phyloP scores from a whole-genome alignment of 306 rosid species.

The Citrullus colocynthis region DNA sequence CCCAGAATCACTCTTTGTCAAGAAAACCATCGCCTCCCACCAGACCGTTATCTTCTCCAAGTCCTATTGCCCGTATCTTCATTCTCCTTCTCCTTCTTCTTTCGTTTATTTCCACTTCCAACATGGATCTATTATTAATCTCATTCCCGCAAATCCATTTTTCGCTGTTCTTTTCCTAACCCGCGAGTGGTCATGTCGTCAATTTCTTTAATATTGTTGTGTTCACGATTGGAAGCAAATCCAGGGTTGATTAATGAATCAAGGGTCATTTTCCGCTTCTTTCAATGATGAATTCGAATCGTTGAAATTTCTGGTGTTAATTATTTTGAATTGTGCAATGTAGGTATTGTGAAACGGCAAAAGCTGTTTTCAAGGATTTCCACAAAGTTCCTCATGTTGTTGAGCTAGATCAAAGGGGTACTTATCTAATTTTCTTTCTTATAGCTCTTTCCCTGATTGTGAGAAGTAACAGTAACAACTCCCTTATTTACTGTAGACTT shows the following conservation, averaged over 20 bases:
- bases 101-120: background rate
- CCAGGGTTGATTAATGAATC: background rate
- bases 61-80: constrained; percentile 79
- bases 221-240: background rate
- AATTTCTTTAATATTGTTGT: background rate
- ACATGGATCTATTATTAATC: background rate
- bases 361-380: constrained; percentile 70
- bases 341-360: constrained; percentile 81
- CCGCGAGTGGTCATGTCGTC: background rate
- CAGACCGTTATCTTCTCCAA: constrained; percentile 81
- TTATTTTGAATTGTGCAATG: background rate
- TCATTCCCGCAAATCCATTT: background rate
- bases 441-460: background rate
- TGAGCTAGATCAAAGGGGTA: constrained; percentile 92
- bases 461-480: background rate
- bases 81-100: background rate
- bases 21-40: constrained; percentile 60
- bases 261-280: background rate
- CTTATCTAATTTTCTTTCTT: background rate
- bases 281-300: background rate
- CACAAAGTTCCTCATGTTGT: constrained; percentile 59
- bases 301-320: background rate
- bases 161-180: background rate
- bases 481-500: background rate
- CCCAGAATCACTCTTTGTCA: constrained; percentile 44